Evolutionary conservation across 2,329 filamentous ascomycete genomes (phyloP), one percentile per base, ranked within the genome.

Genomic region (Aspergillus cejpii): DNA sequence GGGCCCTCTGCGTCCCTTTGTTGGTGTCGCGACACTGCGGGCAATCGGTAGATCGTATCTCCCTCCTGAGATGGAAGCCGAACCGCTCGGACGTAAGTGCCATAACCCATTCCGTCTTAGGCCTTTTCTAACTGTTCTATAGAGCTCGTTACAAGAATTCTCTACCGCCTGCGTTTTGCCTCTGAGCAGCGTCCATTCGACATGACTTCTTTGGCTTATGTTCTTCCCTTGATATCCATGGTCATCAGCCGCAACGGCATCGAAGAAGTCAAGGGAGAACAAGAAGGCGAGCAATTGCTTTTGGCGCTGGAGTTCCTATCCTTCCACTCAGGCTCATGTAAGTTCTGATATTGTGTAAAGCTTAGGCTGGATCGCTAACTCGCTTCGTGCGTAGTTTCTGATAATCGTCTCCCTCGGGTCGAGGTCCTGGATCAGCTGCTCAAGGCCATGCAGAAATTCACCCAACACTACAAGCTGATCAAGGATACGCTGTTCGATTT

Each of bases 151-250:
- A 96, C 91, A 2, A 80, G 92, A 64, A 81, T 97, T 1, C 73
- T 98, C 4, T 97, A 97, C 65, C 84, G 91, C 38, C 73, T 98
- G 42, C 84, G 90, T 12, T 95, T 95, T 64, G 79, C 90, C 28
- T 85, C 87, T 41, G 92, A 97, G 63, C 91, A 97, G 64, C 81
- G 90, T n/a, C 89, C 91, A 0, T 89, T 98, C 56, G 92, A 98
- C 62, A 76, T 81, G 2, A 84, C 92, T 3, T 91, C 91, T 1
- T 73, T 97, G 19, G 88, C 86, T 45, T 98, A 97, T 62, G 80
- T 89, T 40, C 72, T 97, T 23, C 88, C 91, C 0, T 74, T 98
- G 12, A 69, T 95, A 3, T 83, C 94, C 55, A 70, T 87, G 15
- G 78, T 97, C 14, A 75, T 98, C 15, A 79, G 81, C 47, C 82